phyloP scores from a whole-genome alignment of 75 land plant species.

The Selaginella moellendorffii region DNA sequence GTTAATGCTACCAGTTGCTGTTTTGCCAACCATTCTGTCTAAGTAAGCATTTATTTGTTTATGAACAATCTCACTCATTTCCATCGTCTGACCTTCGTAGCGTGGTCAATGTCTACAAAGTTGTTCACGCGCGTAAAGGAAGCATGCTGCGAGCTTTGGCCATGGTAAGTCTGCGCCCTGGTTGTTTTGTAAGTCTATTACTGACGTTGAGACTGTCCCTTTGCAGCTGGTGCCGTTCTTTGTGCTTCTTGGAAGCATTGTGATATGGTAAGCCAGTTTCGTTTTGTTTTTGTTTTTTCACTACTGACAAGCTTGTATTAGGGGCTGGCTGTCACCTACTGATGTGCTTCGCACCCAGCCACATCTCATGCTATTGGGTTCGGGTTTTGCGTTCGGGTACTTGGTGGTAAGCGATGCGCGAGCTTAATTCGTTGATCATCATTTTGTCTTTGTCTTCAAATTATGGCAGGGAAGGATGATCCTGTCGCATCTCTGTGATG shows the following conservation, averaged over 20 bases:
- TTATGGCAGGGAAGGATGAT: background rate
- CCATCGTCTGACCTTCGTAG: constrained; percentile 22
- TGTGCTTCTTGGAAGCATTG: constrained; percentile 56
- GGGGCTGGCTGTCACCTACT: constrained; percentile 80
- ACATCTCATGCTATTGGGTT: constrained; percentile 66
- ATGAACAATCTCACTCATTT: background rate
- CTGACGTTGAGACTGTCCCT: background rate
- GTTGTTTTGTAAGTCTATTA: too few relatives aligned
- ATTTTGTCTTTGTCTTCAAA: background rate
- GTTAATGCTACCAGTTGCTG: constrained; percentile 42
- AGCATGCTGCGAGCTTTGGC: constrained; percentile 82
- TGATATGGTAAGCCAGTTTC: constrained; percentile 45
- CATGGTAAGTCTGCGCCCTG: constrained; percentile 41
- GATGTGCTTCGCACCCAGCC: constrained; percentile 64
- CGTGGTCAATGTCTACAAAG: constrained; percentile 64
- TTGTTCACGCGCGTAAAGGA: constrained; percentile 64
- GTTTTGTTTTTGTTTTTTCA: too few relatives aligned
- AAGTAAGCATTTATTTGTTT: constrained; percentile 48
- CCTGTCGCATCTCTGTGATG: constrained; percentile 8
- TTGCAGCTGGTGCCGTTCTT: constrained; percentile 79
- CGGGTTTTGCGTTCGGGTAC: constrained; percentile 95
- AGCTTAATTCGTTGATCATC: background rate
- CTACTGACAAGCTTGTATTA: too few relatives aligned
- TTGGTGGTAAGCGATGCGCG: constrained; percentile 70
- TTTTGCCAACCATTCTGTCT: constrained; percentile 64